Base-by-base conservation (phyloP, 495 filamentous ascomycete genomes). In the Talaromyces proteolyticus region DNA sequence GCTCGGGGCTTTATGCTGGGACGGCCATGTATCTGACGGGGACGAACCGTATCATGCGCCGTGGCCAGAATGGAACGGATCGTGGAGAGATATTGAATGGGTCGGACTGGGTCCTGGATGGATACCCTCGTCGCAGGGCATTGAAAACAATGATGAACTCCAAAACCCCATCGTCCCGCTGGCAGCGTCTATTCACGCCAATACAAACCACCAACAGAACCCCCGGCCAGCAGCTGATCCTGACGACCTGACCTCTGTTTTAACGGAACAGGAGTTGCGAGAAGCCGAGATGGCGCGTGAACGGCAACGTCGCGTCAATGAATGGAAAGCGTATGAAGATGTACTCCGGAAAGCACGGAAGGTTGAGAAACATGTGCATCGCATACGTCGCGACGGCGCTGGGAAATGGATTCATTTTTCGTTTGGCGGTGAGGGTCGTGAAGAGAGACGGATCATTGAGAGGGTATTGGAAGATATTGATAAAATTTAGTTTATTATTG, bases 1-100 rank as follows among this genome's bases (percentile, higher is more conserved):
- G 91, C 59, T 79, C 24, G 63, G 67, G 3, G 87, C 86, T 1
- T 63, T 95, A n/a, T 64, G 56, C 11, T 78, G 72, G 66, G 62
- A 62, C 2, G 70, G 63, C 2, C 49, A 45, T 12, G 63, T 60
- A 4, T 63, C 65, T 3, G 48, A 65, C 16, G 67, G 63, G 1
- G 51, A 58, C 8, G 46, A 56, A 6, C 62, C 65, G 22, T 49
- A 39, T 2, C 48, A 47, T 20, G 57, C 54, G 14, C 48, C 57
- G 12, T 72, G 73, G 0, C 71, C 73, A 0, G 75, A 78, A 43
- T 80, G 75, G 76, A 76, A 73, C 38, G 61, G 60, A 1, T 63
- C 66, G 1, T 81, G 78, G 78, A 53, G 74, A 44, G 67, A 74
- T 45, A 51, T 81, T 16, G 68, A 72, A 19, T 74, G 60, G 56